Evolutionary conservation across 1,139 yeast genomes (phyloP).

Genomic region (Dujonia santamariae): DNA sequence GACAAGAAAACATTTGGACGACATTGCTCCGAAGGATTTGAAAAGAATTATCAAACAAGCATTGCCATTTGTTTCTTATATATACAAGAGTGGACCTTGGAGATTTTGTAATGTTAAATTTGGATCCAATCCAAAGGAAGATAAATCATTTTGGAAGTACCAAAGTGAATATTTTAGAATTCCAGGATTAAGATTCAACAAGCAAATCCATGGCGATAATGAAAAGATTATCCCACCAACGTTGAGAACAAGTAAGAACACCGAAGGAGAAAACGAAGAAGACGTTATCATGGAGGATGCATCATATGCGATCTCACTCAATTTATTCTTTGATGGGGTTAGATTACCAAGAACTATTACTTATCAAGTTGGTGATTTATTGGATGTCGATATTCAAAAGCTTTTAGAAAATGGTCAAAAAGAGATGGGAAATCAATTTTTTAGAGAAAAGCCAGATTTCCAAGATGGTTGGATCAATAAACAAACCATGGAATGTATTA

Average conservation of each 20-base stretch:
- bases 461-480: slow-evolving; percentile 77
- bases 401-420: slow-evolving; percentile 38
- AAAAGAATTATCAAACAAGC: slow-evolving; percentile 64
- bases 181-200: slow-evolving; percentile 25
- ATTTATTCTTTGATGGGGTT: slow-evolving; percentile 71
- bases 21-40: slow-evolving; percentile 51
- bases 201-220: slow-evolving; percentile 8
- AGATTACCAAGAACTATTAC: slow-evolving; percentile 66
- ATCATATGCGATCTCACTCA: slow-evolving; percentile 34
- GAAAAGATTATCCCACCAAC: slow-evolving; percentile 17
- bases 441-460: slow-evolving; percentile 38
- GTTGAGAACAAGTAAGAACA: slow-evolving; percentile 13
- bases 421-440: slow-evolving; percentile 39
- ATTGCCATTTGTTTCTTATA: slow-evolving; percentile 77
- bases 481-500: slow-evolving; percentile 58
- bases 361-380: slow-evolving; percentile 79
- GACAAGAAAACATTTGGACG: slow-evolving; percentile 74
- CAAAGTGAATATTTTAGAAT: slow-evolving; percentile 87
- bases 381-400: slow-evolving; percentile 58
- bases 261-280: slow-evolving; percentile 14
- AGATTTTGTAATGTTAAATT: slow-evolving; percentile 78
- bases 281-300: slow-evolving; percentile 13
- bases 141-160: slow-evolving; percentile 54
- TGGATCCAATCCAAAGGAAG: slow-evolving; percentile 73
- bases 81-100: slow-evolving; percentile 92